phyloP scores from a whole-genome alignment of 2,329 filamentous ascomycete species.

The Colletotrichum australisinense region DNA sequence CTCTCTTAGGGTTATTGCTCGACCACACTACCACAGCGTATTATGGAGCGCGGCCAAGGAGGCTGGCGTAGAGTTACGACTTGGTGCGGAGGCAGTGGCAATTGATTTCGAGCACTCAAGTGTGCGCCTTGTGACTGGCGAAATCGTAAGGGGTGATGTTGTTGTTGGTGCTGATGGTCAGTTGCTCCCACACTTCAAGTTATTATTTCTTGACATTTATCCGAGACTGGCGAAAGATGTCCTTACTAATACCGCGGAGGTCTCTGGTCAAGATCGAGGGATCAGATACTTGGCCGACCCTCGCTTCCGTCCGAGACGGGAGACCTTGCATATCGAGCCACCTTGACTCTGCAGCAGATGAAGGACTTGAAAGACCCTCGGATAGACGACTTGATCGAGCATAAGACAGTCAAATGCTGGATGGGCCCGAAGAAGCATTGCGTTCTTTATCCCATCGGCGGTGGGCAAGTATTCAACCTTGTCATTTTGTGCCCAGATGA shows the following conservation, averaged over 20 bases:
- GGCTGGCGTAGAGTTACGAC: constrained; percentile 4
- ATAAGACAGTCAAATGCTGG: constrained; percentile 19
- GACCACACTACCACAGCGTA: constrained; percentile 18
- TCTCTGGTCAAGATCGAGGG: constrained; percentile 9
- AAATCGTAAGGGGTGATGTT: constrained; percentile 12
- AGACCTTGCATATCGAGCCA: constrained; percentile 17
- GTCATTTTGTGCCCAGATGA: neutral
- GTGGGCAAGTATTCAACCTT: constrained; percentile 19
- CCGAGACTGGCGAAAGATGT: too few species aligned
- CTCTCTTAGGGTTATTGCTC: neutral
- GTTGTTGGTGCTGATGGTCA: constrained; percentile 22
- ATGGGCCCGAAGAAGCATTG: constrained; percentile 14
- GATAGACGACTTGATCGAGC: constrained; percentile 6
- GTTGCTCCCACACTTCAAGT: neutral
- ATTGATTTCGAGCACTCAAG: constrained; percentile 16
- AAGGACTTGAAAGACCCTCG: constrained; percentile 4
- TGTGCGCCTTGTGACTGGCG: neutral
- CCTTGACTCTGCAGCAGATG: neutral
- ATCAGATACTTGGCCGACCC: constrained; percentile 7
- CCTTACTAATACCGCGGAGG: neutral
- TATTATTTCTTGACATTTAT: neutral
- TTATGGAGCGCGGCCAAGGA: constrained; percentile 6
- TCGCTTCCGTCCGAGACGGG: constrained; percentile 12
- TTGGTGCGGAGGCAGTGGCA: constrained; percentile 1
- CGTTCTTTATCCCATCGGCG: constrained; percentile 9